These are phyloP conservation scores for Aegilops longissima DNA, from an alignment of 176 grass and related monocot genomes.

Conservation along the genomic window DNA sequence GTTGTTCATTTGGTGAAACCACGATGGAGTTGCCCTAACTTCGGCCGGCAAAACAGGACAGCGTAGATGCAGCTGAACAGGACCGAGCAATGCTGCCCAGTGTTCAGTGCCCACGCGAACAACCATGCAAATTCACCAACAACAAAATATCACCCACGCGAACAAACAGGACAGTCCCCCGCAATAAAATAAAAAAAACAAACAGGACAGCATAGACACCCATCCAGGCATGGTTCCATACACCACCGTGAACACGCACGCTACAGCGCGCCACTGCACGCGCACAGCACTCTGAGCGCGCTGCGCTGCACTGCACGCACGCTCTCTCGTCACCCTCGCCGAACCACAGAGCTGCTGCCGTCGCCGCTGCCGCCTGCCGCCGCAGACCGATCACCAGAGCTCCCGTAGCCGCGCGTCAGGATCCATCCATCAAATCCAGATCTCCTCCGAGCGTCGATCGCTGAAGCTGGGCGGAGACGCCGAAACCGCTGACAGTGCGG, in stretches of 20 bases:
- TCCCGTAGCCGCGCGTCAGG: neutral
- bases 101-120: too few species aligned
- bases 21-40: too few species aligned
- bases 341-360: neutral
- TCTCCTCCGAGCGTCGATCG: neutral
- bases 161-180: too few species aligned
- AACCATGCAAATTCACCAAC: too few species aligned
- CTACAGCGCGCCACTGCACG: neutral
- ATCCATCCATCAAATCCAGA: neutral
- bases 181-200: too few species aligned
- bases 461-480: neutral
- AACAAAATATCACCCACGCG: too few species aligned
- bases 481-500: neutral
- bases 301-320: neutral
- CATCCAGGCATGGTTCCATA: too few species aligned
- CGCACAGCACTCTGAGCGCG: neutral
- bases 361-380: neutral
- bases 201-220: too few species aligned
- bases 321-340: neutral
- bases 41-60: too few species aligned
- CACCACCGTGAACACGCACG: neutral
- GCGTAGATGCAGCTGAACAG: too few species aligned
- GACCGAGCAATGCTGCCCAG: too few species aligned
- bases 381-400: neutral
- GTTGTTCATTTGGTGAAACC: too few species aligned